Evolutionary conservation across 1,284 basidiomycete species (phyloP).

Genomic region (Trichosporon sp.): DNA sequence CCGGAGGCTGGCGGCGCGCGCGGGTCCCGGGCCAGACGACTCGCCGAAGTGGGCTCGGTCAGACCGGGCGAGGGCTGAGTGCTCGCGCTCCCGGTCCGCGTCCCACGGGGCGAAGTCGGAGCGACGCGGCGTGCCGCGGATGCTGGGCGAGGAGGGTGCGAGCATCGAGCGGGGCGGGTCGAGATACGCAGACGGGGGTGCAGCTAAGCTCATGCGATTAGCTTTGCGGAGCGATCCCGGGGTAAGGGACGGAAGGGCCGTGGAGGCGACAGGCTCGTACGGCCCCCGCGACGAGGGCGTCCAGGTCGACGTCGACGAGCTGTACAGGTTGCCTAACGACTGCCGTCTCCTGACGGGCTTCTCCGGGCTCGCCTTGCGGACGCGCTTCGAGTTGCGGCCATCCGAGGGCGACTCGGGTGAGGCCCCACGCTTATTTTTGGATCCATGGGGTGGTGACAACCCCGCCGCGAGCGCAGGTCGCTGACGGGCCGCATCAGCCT

Average conservation of each 20-base stretch:
- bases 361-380: constrained; percentile 21
- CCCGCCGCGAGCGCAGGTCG: not conserved
- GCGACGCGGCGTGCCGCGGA: not conserved
- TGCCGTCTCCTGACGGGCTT: constrained; percentile 4
- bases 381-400: constrained; percentile 25
- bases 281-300: not conserved
- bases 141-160: constrained; percentile 20
- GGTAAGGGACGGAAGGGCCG: not conserved
- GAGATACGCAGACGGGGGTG: constrained; percentile 26
- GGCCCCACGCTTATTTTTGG: constrained; percentile 24
- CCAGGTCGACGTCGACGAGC: not conserved
- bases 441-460: not conserved
- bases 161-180: constrained; percentile 35
- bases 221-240: constrained; percentile 4
- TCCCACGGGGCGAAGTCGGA: not conserved
- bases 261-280: not conserved
- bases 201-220: constrained; percentile 9
- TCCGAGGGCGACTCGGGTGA: constrained; percentile 30
- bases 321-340: not conserved
- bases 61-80: not conserved
- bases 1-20: not conserved
- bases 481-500: not conserved
- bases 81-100: not conserved
- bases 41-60: not conserved
- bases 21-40: not conserved